Evolutionary conservation across 2,329 filamentous ascomycete species (phyloP).

Genomic region (Stromatinia cepivora): DNA sequence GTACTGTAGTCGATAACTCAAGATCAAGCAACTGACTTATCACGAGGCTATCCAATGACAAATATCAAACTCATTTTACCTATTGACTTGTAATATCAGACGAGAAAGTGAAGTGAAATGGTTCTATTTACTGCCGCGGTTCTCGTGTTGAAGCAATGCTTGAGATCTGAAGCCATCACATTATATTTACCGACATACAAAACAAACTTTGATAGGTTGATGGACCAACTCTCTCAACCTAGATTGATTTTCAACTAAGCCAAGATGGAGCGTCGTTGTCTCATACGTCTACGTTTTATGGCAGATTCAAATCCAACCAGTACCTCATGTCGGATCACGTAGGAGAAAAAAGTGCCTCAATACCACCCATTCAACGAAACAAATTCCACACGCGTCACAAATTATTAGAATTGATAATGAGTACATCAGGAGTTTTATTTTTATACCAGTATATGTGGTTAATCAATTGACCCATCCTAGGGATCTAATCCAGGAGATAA

Average conservation of each 20-base stretch:
- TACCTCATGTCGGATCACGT: not conserved
- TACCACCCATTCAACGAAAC: not conserved
- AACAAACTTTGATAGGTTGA: not conserved
- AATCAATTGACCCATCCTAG: conserved; percentile 19
- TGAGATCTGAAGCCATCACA: not conserved
- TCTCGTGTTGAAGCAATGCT: not conserved
- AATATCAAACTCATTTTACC: not conserved
- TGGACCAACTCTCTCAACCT: not conserved
- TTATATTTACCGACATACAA: not conserved
- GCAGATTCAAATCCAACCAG: not conserved
- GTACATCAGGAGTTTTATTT: conserved; percentile 11
- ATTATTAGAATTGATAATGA: not conserved
- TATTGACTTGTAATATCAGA: not conserved
- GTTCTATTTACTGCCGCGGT: not conserved
- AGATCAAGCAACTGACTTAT: not conserved
- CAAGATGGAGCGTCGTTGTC: not conserved
- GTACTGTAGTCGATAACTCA: too few relatives aligned
- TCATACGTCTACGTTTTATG: not conserved
- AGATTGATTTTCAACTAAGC: not conserved
- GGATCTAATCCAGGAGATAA: conserved; percentile 21
- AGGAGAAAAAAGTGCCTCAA: too few relatives aligned
- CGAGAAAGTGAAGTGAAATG: not conserved
- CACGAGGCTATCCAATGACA: not conserved
- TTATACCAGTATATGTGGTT: conserved; percentile 15
- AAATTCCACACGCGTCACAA: not conserved